Evolutionary conservation across 257 asterid species (phyloP).

Genomic region (Lithospermum erythrorhizon): DNA sequence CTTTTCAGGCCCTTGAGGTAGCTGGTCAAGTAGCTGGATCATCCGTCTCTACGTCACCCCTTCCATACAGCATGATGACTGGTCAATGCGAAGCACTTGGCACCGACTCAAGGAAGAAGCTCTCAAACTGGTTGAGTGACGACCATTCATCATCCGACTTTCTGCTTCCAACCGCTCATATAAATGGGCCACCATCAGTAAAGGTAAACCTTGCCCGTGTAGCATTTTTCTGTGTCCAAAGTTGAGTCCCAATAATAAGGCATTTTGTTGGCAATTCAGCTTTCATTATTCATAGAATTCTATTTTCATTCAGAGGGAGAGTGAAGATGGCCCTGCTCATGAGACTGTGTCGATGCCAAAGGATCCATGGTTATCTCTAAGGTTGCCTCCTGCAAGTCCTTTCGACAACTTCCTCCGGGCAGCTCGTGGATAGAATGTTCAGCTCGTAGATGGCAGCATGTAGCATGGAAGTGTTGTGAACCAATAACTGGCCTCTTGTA

Average conservation of each 20-base stretch:
- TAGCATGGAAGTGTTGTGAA: background rate
- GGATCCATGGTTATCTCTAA: conserved; percentile 63
- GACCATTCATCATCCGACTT: conserved; percentile 15
- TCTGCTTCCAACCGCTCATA: conserved; percentile 25
- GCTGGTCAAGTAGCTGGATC: conserved; percentile 99
- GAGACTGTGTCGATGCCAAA: conserved; percentile 16
- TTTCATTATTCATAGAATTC: background rate
- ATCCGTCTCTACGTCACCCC: conserved; percentile 80
- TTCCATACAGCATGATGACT: conserved; percentile 78
- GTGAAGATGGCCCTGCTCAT: conserved; percentile 21
- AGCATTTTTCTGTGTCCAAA: too few relatives aligned
- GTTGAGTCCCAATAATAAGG: too few relatives aligned
- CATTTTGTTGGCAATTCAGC: background rate
- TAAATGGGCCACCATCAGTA: conserved; percentile 31
- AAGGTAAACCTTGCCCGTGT: conserved; percentile 16
- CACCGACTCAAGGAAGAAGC: conserved; percentile 80
- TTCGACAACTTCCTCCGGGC: conserved; percentile 96
- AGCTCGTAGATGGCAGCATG: background rate
- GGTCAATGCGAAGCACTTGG: conserved; percentile 88
- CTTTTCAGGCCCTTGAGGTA: conserved; percentile 85
- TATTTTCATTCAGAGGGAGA: conserved; percentile 24
- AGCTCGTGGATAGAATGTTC: conserved; percentile 57
- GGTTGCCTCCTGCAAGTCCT: conserved; percentile 97
- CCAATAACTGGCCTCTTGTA: background rate
- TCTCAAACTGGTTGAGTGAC: conserved; percentile 78